Base-by-base conservation (phyloP, 1,284 basidiomycete genomes). In the Tilletia horrida region DNA sequence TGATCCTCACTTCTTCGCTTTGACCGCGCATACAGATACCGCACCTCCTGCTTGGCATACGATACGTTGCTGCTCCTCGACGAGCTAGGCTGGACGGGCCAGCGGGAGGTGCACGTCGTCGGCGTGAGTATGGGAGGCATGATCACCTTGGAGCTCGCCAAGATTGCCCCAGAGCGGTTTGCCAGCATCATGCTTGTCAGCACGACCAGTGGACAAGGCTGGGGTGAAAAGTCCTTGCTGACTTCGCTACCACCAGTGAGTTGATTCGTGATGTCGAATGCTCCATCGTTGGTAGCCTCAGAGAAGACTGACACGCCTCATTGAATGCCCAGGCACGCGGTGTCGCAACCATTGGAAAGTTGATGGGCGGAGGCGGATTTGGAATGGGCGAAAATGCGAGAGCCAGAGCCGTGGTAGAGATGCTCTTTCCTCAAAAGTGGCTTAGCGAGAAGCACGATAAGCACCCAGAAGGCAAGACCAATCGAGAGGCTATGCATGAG, bases 61-160 rank as follows among this genome's bases (percentile, higher is more conserved):
- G 55, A 59, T n/a, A 11, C 13, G 16, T 7, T 59, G 4, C 55
- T 59, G 25, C 55, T 59, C 31, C 55, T 59, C 55, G 55, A 59
- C 55, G 29, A 59, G 3, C 55, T 59, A 25, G 55, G 55, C 27
- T 59, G 55, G 55, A 59, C 55, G 16, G 55, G 18, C 11, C 55
- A 59, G n/a, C 23, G 55, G 31, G 31, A 29, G 1, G 55, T 93
- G 1, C 88, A 93, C 75, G 81, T 94, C 21, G 88, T 92, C 16
- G 91, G 92, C 0, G 84, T 89, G 9, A 91, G 89, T 47, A 84
- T 94, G 63, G 92, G 92, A 7, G 92, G 92, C 18, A 92, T 92
- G 91, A 91, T 92, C 67, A 86, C 89, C 0, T 68, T 82, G 8
- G 82, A 83, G 62, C 66, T 83, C 31, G 78, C 80, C 6, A 65